These are phyloP conservation scores for Moelleriella libera DNA, from an alignment of 2,329 filamentous ascomycete genomes.

Conservation along the genomic window DNA sequence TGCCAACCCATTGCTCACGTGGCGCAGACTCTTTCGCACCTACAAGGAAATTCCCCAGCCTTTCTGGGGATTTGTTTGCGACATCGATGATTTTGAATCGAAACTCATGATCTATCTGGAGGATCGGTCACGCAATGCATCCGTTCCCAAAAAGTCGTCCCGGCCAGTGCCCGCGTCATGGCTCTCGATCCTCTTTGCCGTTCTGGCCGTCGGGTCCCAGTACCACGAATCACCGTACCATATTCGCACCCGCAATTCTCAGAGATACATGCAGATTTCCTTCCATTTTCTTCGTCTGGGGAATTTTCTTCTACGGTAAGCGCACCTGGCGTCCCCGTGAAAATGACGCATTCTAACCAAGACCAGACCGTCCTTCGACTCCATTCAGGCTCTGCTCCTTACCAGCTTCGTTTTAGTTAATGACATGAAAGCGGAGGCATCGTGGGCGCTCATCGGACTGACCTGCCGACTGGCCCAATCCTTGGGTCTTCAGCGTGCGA, in stretches of 20 bases:
- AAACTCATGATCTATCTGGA: slow-evolving; percentile 52
- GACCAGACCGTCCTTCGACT: slow-evolving; percentile 45
- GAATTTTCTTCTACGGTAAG: slow-evolving; percentile 46
- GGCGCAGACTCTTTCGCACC: slow-evolving; percentile 42
- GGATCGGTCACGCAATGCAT: slow-evolving; percentile 43
- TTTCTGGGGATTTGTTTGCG: slow-evolving; percentile 54
- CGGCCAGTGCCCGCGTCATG: slow-evolving; percentile 47
- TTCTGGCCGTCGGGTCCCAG: slow-evolving; percentile 51
- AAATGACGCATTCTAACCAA: background rate
- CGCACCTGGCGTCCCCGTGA: background rate
- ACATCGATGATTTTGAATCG: slow-evolving; percentile 51
- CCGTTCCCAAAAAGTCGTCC: slow-evolving; percentile 27
- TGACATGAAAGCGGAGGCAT: slow-evolving; percentile 56
- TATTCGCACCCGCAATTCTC: slow-evolving; percentile 41
- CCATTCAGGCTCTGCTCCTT: slow-evolving; percentile 48
- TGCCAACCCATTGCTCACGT: background rate
- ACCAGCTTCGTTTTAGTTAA: slow-evolving; percentile 51
- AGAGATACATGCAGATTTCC: slow-evolving; percentile 48
- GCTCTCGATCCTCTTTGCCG: slow-evolving; percentile 51
- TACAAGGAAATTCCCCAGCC: slow-evolving; percentile 55
- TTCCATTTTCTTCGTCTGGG: slow-evolving; percentile 51
- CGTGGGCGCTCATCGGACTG: slow-evolving; percentile 50
- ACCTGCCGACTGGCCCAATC: slow-evolving; percentile 53
- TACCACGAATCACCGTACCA: slow-evolving; percentile 53
- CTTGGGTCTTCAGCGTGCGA: slow-evolving; percentile 41